These are phyloP conservation scores for Pseudogymnoascus sp. DNA, from an alignment of 2,329 filamentous ascomycete species.

Conservation along the genomic window DNA sequence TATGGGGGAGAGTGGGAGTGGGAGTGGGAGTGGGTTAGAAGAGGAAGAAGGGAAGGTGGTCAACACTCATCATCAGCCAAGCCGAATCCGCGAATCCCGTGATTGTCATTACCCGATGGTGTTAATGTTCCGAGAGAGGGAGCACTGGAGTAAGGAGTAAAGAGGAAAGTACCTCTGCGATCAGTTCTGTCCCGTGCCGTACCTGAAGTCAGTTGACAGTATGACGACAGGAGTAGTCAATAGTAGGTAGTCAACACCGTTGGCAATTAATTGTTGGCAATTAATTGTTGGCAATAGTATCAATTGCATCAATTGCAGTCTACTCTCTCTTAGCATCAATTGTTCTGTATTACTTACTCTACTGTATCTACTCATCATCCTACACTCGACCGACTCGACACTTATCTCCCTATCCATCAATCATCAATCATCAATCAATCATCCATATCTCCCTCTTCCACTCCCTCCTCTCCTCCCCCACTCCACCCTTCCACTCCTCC, in stretches of 20 bases:
- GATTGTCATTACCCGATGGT: neutral
- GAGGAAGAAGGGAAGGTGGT: neutral
- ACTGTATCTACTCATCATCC: neutral
- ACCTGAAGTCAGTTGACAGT: neutral
- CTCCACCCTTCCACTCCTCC: neutral
- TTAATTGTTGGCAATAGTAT: neutral
- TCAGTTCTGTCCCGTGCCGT: no score
- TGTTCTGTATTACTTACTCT: neutral
- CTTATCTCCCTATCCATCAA: neutral
- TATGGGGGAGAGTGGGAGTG: neutral
- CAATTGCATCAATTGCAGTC: no score
- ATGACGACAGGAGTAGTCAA: neutral
- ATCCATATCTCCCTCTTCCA: neutral
- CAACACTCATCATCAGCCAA: neutral
- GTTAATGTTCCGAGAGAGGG: neutral
- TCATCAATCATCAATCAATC: neutral
- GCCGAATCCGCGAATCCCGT: neutral
- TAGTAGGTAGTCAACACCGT: no score
- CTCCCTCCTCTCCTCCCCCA: neutral
- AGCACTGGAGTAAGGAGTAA: no score
- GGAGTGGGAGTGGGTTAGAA: neutral
- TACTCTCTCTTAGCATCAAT: no score
- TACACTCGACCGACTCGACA: neutral
- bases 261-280: neutral
- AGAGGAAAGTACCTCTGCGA: no score